A percentile compares a stretch with the other conserved stretches of the same genome.
Evolutionary conservation across 106 monocot species (phyloP).

Genomic region (Xerophyta viscosa): DNA sequence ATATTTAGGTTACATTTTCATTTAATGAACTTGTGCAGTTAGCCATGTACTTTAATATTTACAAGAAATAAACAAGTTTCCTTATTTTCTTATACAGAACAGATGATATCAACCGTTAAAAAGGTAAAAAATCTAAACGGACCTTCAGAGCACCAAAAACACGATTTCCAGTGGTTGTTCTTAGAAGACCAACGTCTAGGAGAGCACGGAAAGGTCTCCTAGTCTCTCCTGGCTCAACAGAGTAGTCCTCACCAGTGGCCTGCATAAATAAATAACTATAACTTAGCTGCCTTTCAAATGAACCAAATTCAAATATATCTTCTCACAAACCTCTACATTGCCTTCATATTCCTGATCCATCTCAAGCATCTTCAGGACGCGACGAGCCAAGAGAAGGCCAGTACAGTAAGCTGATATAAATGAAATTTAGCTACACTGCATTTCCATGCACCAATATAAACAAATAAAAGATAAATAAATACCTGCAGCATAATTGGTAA

Average conservation of each 20-base stretch:
- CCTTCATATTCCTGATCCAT: conserved; percentile 88
- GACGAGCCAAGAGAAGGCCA: conserved; percentile 88
- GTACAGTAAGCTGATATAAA: conserved; percentile 69
- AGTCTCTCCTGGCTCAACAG: conserved; percentile 76
- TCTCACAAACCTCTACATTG: conserved; percentile 72
- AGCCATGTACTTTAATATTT: too few relatives aligned
- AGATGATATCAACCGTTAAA: too few relatives aligned
- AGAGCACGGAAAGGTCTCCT: conserved; percentile 97
- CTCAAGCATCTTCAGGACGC: conserved; percentile 66
- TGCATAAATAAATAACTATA: conserved; percentile 5
- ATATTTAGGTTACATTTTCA: too few relatives aligned
- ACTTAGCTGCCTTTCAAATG: too few relatives aligned
- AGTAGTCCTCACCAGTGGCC: conserved; percentile 88
- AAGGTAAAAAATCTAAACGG: not conserved
- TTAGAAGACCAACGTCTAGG: conserved; percentile 81
- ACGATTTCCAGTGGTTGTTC: conserved; percentile 85
- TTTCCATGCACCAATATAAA: not conserved
- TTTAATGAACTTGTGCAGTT: too few relatives aligned
- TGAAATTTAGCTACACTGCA: not conserved
- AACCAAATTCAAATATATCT: too few relatives aligned
- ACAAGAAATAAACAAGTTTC: too few relatives aligned
- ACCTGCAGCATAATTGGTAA: conserved; percentile 97
- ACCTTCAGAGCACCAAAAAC: conserved; percentile 98
- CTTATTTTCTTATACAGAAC: too few relatives aligned
- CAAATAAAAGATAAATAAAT: conserved; percentile 2